These are phyloP conservation scores for Termitomyces sp. DNA, from an alignment of 1,284 basidiomycete species.

Conservation along the genomic window DNA sequence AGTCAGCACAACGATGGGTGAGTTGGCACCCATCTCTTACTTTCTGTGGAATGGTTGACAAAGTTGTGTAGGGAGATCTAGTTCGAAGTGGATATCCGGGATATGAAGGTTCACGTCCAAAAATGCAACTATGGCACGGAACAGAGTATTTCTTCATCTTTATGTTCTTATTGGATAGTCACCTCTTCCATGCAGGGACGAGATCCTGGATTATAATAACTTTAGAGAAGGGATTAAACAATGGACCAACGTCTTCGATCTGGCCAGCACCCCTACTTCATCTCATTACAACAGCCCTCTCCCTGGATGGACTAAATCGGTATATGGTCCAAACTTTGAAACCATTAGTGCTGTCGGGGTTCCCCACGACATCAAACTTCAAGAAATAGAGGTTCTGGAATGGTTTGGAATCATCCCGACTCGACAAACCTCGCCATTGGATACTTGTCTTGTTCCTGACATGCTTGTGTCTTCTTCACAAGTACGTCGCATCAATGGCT, in stretches of 20 bases:
- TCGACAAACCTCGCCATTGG: neutral
- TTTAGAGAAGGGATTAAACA: conserved; percentile 47
- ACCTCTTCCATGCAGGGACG: conserved; percentile 31
- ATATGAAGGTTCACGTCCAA: conserved; percentile 45
- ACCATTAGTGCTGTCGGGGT: conserved; percentile 39
- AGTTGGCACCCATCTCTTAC: conserved; percentile 8
- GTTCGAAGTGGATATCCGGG: conserved; percentile 44
- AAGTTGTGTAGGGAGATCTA: conserved; percentile 33
- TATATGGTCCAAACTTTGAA: conserved; percentile 42
- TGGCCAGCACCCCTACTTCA: conserved; percentile 33
- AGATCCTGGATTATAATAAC: conserved; percentile 46
- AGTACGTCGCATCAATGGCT: neutral
- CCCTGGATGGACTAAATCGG: conserved; percentile 37
- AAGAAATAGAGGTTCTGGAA: conserved; percentile 30
- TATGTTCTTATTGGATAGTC: neutral
- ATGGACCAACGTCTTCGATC: conserved; percentile 44
- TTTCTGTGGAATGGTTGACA: neutral
- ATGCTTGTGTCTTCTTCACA: neutral
- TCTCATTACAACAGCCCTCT: conserved; percentile 35
- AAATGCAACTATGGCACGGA: conserved; percentile 53
- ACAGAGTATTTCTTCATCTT: conserved; percentile 33
- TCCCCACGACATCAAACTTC: conserved; percentile 40
- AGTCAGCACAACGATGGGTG: conserved; percentile 47
- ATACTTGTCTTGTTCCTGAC: neutral
- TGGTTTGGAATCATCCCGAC: conserved; percentile 30